Conservation (phyloP, 305 asterid species). For the Solanum aculeatissimum region DNA sequence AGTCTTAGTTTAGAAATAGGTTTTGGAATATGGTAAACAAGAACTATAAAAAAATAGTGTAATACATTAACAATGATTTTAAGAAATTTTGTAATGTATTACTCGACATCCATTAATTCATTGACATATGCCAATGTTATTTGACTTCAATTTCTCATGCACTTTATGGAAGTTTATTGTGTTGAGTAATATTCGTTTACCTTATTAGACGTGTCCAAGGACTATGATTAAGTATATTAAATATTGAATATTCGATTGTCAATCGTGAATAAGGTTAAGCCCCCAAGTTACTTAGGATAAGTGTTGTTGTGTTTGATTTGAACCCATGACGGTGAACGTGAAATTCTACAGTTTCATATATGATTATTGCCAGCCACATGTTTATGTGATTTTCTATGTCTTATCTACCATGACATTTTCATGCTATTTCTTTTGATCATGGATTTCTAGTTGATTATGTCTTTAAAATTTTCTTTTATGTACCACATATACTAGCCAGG, state of each 20-base stretch:
- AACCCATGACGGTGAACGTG: not conserved
- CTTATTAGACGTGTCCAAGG: not conserved
- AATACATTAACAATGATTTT: not conserved
- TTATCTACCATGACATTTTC: not conserved
- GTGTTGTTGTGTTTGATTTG: not conserved
- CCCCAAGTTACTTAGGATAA: not conserved
- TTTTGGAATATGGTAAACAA: not conserved
- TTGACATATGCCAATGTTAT: not conserved
- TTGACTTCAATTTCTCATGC: not conserved
- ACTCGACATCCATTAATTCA: not conserved
- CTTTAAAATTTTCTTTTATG: not conserved
- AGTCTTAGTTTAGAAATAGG: not conserved
- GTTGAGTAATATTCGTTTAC: not conserved
- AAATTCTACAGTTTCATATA: not conserved
- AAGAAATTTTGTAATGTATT: not conserved
- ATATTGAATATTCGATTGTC: not conserved
- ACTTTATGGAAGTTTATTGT: not conserved
- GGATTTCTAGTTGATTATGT: not conserved
- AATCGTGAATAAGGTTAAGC: not conserved
- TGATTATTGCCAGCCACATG: not conserved
- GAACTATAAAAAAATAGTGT: not conserved
- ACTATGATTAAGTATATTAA: not conserved
- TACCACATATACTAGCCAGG: constrained; percentile 29
- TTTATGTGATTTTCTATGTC: not conserved
- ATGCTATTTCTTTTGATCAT: not conserved